Conservation (phyloP, 2,329 filamentous ascomycete species). For the Neopestalotiopsis clavispora region DNA sequence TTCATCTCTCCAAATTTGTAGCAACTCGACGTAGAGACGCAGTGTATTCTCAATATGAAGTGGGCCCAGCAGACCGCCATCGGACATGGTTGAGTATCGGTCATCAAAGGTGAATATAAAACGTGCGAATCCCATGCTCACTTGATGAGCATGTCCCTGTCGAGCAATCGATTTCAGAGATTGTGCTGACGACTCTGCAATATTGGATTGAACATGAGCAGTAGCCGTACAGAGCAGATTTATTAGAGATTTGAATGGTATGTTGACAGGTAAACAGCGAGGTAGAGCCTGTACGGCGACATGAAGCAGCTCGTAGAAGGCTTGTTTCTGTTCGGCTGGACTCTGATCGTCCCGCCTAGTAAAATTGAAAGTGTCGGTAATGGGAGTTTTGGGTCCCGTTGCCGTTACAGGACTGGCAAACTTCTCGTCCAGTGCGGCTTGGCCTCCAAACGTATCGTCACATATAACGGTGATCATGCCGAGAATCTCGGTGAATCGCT, state of each 20-base stretch:
- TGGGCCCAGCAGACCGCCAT: conserved; percentile 93
- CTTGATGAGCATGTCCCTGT: conserved; percentile 91
- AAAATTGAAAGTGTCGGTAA: conserved; percentile 93
- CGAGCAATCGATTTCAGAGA: conserved; percentile 94
- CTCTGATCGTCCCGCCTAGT: conserved; percentile 78
- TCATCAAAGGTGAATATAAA: conserved; percentile 99
- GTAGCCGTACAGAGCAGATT: conserved; percentile 96
- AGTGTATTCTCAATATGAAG: conserved; percentile 95
- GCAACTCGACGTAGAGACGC: conserved; percentile 87
- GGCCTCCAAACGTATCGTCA: conserved; percentile 95
- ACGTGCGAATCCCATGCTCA: conserved; percentile 93
- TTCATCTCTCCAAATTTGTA: conserved; percentile 98
- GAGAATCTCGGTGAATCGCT: conserved; percentile 90
- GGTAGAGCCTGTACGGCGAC: conserved; percentile 95
- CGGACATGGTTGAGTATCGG: conserved; percentile 95
- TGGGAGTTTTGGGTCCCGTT: conserved; percentile 83
- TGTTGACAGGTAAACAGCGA: conserved; percentile 88
- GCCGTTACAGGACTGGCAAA: conserved; percentile 72
- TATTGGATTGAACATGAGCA: conserved; percentile 90
- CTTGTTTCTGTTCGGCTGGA: conserved; percentile 82
- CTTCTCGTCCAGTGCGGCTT: conserved; percentile 94
- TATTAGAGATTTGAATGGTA: conserved; percentile 91
- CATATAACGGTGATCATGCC: conserved; percentile 96
- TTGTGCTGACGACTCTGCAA: conserved; percentile 88
- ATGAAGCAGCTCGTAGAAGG: conserved; percentile 93